phyloP scores from a whole-genome alignment of 2,329 filamentous ascomycete species.

The Alternaria sp. region DNA sequence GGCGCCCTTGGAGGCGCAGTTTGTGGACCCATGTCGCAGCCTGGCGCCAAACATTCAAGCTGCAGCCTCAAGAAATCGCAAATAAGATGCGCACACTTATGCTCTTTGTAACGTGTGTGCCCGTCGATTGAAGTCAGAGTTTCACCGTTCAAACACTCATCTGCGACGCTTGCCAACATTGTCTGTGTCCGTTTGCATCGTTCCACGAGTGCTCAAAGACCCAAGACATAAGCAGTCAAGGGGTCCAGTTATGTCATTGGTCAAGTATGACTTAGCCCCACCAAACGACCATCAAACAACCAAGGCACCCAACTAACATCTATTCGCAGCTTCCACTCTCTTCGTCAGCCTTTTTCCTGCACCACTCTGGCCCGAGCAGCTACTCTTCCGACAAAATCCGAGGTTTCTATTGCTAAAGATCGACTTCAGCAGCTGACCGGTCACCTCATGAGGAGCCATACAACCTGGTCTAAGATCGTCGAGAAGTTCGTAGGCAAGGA shows the following conservation, averaged over 20 bases:
- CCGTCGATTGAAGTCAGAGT: too few species aligned
- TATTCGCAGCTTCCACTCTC: conserved; percentile 13
- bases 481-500: conserved; percentile 6
- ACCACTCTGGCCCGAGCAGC: conserved; percentile 15
- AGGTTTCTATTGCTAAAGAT: conserved; percentile 2
- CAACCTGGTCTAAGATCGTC: not conserved
- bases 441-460: conserved; percentile 16
- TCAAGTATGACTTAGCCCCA: conserved; percentile 18
- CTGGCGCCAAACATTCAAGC: not conserved
- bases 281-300: conserved; percentile 8
- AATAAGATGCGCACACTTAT: conserved; percentile 6
- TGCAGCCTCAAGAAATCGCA: not conserved
- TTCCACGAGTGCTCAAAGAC: not conserved
- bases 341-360: conserved; percentile 18
- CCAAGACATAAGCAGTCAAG: conserved; percentile 4
- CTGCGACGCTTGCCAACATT: not conserved
- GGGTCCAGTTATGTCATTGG: conserved; percentile 17
- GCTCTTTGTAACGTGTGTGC: too few species aligned
- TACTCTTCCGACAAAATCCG: conserved; percentile 16
- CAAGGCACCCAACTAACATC: conserved; percentile 11
- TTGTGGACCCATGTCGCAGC: too few species aligned
- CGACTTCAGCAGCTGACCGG: conserved; percentile 12
- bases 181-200: conserved; percentile 15
- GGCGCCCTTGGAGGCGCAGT: not conserved
- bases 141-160: not conserved